phyloP scores from a whole-genome alignment of 495 filamentous ascomycete genomes.

The Penicillium waksmanii region DNA sequence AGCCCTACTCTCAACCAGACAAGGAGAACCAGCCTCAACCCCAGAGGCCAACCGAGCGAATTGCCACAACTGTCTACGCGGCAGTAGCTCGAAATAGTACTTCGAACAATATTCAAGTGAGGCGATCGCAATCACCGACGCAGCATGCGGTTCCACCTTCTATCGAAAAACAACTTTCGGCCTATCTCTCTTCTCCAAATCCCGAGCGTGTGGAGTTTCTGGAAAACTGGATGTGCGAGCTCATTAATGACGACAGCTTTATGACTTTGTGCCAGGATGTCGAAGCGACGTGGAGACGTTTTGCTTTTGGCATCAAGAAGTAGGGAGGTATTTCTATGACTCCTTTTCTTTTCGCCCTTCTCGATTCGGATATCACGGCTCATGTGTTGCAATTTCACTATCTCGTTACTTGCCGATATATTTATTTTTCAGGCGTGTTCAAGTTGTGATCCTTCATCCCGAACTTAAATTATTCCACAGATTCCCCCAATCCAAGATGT shows the following conservation, averaged over 20 bases:
- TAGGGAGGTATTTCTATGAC: not conserved
- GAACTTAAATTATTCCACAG: too few species aligned
- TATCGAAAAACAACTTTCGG: slow-evolving; percentile 34
- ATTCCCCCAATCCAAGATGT: too few species aligned
- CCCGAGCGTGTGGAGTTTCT: slow-evolving; percentile 39
- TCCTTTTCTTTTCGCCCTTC: not conserved
- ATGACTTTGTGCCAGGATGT: slow-evolving; percentile 47
- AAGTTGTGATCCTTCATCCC: too few species aligned
- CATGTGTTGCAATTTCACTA: not conserved
- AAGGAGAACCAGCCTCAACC: not conserved
- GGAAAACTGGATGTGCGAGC: slow-evolving; percentile 48
- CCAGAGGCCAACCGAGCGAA: not conserved
- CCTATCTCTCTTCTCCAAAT: slow-evolving; percentile 37
- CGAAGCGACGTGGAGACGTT: slow-evolving; percentile 47
- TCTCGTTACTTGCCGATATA: too few species aligned
- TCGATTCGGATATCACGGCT: not conserved
- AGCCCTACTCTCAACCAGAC: not conserved
- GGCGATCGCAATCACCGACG: slow-evolving; percentile 14
- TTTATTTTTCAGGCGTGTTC: too few species aligned
- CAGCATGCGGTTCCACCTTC: slow-evolving; percentile 9
- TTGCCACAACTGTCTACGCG: not conserved
- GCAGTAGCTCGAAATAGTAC: not conserved
- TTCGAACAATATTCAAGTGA: not conserved
- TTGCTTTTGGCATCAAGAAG: slow-evolving; percentile 40
- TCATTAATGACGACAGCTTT: slow-evolving; percentile 50